Evolutionary conservation across 139 green algal species (phyloP).

Genomic region (Coccomyxa sp.): DNA sequence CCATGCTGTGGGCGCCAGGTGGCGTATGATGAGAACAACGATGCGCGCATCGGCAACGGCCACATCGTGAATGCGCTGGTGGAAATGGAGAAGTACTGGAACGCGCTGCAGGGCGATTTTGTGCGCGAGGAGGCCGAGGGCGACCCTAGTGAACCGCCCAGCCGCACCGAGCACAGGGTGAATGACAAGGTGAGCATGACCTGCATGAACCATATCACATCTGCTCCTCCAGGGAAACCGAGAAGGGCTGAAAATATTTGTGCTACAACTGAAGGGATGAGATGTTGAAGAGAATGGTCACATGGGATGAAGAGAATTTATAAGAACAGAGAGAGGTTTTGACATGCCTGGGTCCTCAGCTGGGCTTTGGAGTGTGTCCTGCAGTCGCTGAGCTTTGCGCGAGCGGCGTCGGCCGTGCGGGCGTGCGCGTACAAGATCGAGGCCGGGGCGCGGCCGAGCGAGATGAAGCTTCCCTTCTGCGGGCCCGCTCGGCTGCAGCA

Average conservation of each 20-base stretch:
- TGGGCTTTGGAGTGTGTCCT: too few species aligned
- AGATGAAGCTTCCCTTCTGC: constrained; percentile 24
- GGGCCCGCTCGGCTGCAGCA: constrained; percentile 6
- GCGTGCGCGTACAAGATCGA: constrained; percentile 25
- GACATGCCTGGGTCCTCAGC: too few species aligned
- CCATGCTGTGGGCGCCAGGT: background rate
- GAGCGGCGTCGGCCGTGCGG: constrained; percentile 20
- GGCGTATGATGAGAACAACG: constrained; percentile 1
- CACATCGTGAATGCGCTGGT: constrained; percentile 14
- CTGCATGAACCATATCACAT: background rate
- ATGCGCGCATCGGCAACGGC: constrained; percentile 12
- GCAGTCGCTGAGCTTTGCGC: constrained; percentile 29
- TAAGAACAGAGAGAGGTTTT: too few species aligned
- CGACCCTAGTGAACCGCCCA: background rate
- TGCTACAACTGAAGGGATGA: too few species aligned
- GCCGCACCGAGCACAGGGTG: background rate
- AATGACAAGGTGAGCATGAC: background rate
- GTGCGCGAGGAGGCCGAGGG: background rate
- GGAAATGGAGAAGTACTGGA: constrained; percentile 19
- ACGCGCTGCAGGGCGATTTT: background rate
- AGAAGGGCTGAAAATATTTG: too few species aligned
- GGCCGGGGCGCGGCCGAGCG: background rate
- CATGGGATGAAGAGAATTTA: too few species aligned
- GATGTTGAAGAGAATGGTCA: too few species aligned
- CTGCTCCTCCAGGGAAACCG: too few species aligned